A percentile compares a stretch with the other conserved stretches of the same genome.
These are phyloP conservation scores for Apiospora pterosperma DNA, from an alignment of 2,329 filamentous ascomycete genomes.

Conservation along the genomic window DNA sequence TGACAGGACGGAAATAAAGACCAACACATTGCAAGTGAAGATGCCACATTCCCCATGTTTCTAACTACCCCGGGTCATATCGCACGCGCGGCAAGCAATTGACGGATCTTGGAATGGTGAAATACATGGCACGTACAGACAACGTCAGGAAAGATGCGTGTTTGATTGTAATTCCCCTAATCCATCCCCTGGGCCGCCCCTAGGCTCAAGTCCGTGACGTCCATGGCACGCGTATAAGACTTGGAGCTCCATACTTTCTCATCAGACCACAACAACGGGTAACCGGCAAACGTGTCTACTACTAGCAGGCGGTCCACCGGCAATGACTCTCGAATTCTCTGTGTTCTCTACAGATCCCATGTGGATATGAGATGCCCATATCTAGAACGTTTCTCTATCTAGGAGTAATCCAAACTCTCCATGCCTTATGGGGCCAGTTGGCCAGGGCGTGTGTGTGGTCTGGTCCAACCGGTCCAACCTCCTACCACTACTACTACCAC, in stretches of 20 bases:
- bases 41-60: not conserved
- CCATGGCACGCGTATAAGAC: conserved; percentile 1
- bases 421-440: not conserved
- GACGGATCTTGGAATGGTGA: not conserved
- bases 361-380: not conserved
- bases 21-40: not conserved
- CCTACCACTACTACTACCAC: no score
- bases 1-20: not conserved
- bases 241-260: not conserved
- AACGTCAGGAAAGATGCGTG: not conserved
- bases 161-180: not conserved
- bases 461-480: no score
- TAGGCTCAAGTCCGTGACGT: not conserved
- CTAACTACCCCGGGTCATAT: not conserved
- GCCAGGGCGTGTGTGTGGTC: not conserved
- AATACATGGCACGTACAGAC: no score
- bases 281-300: not conserved
- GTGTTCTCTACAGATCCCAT: not conserved
- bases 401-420: not conserved
- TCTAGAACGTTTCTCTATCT: not conserved
- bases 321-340: not conserved
- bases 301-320: not conserved
- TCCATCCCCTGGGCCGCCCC: not conserved
- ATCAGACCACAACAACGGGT: not conserved
- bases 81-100: not conserved